Evolutionary conservation across 225 moss, liverwort and hornwort species (phyloP).

Genomic region (Antitrichia curtipendula): DNA sequence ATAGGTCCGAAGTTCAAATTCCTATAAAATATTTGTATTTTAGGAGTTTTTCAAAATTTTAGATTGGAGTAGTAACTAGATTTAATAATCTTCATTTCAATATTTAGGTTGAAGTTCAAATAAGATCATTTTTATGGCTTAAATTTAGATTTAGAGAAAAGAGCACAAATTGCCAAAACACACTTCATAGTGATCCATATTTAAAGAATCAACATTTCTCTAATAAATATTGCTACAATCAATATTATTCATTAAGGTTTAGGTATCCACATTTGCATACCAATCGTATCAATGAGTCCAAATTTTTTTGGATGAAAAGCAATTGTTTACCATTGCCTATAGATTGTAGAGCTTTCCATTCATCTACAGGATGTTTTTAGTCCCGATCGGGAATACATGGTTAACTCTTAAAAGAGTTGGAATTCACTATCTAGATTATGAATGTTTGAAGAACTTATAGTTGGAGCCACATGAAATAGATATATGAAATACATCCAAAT

Average conservation of each 20-base stretch:
- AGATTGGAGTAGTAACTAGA: too few relatives aligned
- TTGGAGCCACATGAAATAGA: fast-evolving
- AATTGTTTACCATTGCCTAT: neutral
- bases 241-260: neutral
- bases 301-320: neutral
- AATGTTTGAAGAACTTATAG: neutral
- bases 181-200: neutral
- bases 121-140: neutral
- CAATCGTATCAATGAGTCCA: neutral
- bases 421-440: neutral
- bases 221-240: neutral
- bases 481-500: neutral
- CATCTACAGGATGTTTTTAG: too few relatives aligned
- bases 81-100: neutral
- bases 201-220: neutral
- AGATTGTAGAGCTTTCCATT: too few relatives aligned
- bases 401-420: neutral
- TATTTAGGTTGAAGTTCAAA: too few relatives aligned
- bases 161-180: neutral
- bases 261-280: too few relatives aligned
- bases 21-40: neutral
- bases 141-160: neutral
- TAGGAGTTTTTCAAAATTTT: neutral
- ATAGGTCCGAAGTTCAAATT: neutral
- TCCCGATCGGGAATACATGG: fast-evolving